Percentiles rank a stretch among this genome's conserved stretches.
Evolutionary conservation across 78 protist species (phyloP).

Genomic region (Polysphondylium violaceum): DNA sequence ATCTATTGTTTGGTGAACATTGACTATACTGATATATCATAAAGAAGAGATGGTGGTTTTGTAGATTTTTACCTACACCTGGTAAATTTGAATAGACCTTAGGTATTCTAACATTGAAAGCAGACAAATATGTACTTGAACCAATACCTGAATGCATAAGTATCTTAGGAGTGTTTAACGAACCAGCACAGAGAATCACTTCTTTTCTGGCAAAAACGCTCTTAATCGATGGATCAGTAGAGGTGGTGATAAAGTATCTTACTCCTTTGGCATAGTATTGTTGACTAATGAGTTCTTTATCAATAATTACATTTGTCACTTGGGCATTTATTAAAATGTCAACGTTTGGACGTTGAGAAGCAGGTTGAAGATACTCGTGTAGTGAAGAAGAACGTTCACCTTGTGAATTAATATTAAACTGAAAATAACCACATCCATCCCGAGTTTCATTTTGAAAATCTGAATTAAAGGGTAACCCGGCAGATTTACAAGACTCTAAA

Average conservation of each 20-base stretch:
- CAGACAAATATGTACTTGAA: background rate
- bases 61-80: constrained; percentile 66
- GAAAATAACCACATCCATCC: constrained; percentile 62
- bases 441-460: constrained; percentile 39
- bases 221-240: background rate
- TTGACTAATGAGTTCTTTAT: too few relatives aligned
- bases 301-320: constrained; percentile 7
- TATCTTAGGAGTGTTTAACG: constrained; percentile 76
- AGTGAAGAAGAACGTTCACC: constrained; percentile 55
- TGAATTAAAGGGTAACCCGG: constrained; percentile 36
- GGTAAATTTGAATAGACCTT: constrained; percentile 43
- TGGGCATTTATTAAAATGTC: background rate
- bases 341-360: background rate
- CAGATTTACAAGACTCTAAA: constrained; percentile 6
- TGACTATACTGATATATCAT: constrained; percentile 24
- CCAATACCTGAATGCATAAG: constrained; percentile 61
- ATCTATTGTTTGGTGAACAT: background rate
- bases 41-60: constrained; percentile 35
- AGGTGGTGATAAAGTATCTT: background rate
- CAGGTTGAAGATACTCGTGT: constrained; percentile 24
- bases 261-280: constrained; percentile 1
- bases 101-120: too few relatives aligned
- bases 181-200: constrained; percentile 60
- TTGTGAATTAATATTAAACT: constrained; percentile 33
- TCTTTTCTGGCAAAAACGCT: constrained; percentile 1